Conservation (phyloP, 805 yeast species). For the Starmerella sp. region DNA sequence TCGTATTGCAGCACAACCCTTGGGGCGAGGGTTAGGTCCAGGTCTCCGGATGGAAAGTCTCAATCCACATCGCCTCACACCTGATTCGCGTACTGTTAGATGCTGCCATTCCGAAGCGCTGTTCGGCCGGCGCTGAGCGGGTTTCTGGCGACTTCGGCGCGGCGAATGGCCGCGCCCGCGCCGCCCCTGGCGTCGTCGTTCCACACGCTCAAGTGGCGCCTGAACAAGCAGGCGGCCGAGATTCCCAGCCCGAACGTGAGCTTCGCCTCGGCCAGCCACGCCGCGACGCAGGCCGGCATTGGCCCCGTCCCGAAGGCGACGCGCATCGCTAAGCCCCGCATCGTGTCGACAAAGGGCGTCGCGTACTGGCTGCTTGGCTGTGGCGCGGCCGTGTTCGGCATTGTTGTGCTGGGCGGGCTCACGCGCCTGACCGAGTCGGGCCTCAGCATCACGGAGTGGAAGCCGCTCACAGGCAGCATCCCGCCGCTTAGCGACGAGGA, state of each 20-base stretch:
- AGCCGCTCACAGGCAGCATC: constrained; percentile 87
- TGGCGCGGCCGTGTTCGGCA: constrained; percentile 82
- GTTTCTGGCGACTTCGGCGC: background rate
- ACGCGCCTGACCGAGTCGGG: constrained; percentile 95
- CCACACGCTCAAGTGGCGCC: background rate
- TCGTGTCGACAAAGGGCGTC: constrained; percentile 44
- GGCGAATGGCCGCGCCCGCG: background rate
- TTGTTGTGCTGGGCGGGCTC: constrained; percentile 91
- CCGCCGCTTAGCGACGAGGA: constrained; percentile 76
- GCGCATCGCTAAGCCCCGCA: constrained; percentile 20
- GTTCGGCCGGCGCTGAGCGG: background rate
- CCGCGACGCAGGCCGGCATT: constrained; percentile 17
- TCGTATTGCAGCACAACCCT: background rate
- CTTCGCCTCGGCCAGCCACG: background rate
- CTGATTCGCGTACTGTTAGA: background rate
- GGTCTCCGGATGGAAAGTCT: background rate
- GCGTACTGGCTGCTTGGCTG: constrained; percentile 86
- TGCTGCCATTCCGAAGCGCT: background rate
- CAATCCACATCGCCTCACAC: background rate
- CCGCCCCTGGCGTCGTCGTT: background rate
- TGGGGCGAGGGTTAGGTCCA: background rate
- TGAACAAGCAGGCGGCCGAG: background rate
- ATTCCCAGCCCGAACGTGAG: background rate
- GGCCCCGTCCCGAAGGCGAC: constrained; percentile 17
- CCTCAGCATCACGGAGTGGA: constrained; percentile 94